These are phyloP conservation scores for Phytophthora chlamydospora DNA, from an alignment of 352 stramenopile species.

Conservation along the genomic window DNA sequence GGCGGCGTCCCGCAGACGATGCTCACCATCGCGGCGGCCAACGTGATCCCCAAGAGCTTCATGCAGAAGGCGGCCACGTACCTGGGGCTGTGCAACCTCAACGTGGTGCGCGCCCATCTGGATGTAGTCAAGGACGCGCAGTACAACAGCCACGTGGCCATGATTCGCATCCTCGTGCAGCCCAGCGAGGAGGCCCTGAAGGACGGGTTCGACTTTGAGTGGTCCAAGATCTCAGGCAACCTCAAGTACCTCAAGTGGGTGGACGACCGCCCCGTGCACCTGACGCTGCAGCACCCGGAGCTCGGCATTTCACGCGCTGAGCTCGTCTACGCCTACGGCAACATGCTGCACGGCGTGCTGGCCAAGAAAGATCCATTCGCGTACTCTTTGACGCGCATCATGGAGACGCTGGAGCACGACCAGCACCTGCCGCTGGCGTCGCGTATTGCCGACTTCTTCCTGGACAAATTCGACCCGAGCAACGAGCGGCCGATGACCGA, in stretches of 20 bases:
- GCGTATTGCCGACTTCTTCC: conserved; percentile 95
- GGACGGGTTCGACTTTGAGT: conserved; percentile 69
- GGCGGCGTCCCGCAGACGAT: conserved; percentile 72
- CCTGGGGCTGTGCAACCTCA: conserved; percentile 93
- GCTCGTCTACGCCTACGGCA: conserved; percentile 95
- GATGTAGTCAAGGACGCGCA: conserved; percentile 92
- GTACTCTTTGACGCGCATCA: conserved; percentile 95
- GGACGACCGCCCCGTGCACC: conserved; percentile 77
- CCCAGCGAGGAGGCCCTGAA: conserved; percentile 60
- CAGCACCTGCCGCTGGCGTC: conserved; percentile 91
- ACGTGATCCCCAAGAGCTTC: conserved; percentile 83
- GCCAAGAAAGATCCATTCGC: conserved; percentile 94
- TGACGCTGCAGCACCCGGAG: conserved; percentile 87
- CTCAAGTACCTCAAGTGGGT: conserved; percentile 91
- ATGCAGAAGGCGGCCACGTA: conserved; percentile 88
- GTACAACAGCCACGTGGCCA: conserved; percentile 67
- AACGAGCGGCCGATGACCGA: conserved; percentile 44
- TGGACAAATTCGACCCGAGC: conserved; percentile 84
- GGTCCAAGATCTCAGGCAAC: conserved; percentile 85
- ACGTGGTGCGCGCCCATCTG: conserved; percentile 95
- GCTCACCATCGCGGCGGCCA: conserved; percentile 83
- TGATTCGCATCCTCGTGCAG: conserved; percentile 85
- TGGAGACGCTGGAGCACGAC: conserved; percentile 92
- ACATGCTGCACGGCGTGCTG: conserved; percentile 95
- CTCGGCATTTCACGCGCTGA: conserved; percentile 93